phyloP scores from a whole-genome alignment of 106 monocot species.

The Cymbidium sinense region DNA sequence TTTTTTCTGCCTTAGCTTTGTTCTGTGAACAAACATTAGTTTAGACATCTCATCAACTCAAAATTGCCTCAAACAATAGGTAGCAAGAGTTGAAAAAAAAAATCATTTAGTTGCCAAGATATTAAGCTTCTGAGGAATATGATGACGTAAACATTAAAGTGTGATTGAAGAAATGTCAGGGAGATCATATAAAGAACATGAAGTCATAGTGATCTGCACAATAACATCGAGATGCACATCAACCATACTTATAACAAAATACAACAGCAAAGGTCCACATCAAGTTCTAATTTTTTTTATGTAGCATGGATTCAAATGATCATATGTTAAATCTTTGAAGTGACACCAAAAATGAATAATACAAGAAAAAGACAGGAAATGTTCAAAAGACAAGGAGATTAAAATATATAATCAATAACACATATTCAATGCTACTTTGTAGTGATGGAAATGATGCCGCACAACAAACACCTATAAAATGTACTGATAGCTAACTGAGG shows the following conservation, averaged over 20 bases:
- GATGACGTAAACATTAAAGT: not conserved
- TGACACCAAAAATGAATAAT: not conserved
- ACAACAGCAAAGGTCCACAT: not conserved
- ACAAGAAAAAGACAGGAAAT: no score
- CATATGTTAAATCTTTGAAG: not conserved
- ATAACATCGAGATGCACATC: not conserved
- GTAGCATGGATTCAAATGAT: no score
- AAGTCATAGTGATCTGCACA: not conserved
- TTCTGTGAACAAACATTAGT: conserved; percentile 40
- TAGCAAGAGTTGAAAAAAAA: not conserved
- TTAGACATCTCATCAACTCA: not conserved
- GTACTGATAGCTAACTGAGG: no score
- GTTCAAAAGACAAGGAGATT: no score
- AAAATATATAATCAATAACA: no score
- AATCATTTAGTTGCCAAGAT: not conserved
- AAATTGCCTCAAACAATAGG: not conserved
- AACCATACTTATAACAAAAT: not conserved
- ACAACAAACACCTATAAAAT: no score
- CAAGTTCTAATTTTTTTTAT: not conserved
- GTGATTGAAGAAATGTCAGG: not conserved
- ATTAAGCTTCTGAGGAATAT: conserved; percentile 4
- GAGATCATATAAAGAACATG: not conserved
- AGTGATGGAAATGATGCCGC: no score
- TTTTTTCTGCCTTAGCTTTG: conserved; percentile 96
- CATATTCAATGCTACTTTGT: no score